Evolutionary conservation across 2,329 filamentous ascomycete genomes (phyloP), one percentile per base, ranked within the genome.

Genomic region (Exophiala mesophila): DNA sequence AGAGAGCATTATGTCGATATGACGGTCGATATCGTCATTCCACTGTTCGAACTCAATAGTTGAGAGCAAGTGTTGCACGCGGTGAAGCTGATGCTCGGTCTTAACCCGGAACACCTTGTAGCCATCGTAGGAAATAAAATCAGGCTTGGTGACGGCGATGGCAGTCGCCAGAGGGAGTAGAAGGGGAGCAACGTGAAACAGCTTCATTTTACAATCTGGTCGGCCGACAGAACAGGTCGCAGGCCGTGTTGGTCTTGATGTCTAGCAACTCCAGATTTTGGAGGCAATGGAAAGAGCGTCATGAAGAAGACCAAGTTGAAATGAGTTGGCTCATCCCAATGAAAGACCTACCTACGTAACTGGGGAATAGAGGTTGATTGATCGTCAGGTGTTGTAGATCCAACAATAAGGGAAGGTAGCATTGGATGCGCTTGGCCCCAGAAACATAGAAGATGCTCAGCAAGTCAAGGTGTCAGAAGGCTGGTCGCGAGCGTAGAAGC

Each of bases 1-100:
- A 10, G 67, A 57, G 37, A 72, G 58, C n/a, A 66, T 62, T 33
- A 72, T 53, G 47, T 72, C 69, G 32, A 68, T 62, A 46, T 64
- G 56, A 2, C 51, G 54, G 26, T 45, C 33, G 38, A 43, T 39
- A 16, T 50, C 39, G 12, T 30, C 13, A 20, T 55, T 54, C 54
- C 54, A 56, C 28, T 48, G 51, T 13, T 43, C 30, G 23, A 53
- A 28, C 2, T 39, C 36, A 26, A 56, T 23, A 29, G 36, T 30
- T n/a, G 45, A 24, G 16, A 56, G 47, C 31, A 54, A 41, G 20
- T 49, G 33, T 17, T 50, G 45, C 4, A 56, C 41, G 16, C 41
- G 40, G 13, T 37, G 34, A 3, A 46, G 21, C 19, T 34, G 23
- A 7, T 45, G 35, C 16, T 41, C 42, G n/a, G 47, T 50, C 12